Evolutionary conservation across 2,329 filamentous ascomycete species (phyloP).

Genomic region (Orbilia javanica): DNA sequence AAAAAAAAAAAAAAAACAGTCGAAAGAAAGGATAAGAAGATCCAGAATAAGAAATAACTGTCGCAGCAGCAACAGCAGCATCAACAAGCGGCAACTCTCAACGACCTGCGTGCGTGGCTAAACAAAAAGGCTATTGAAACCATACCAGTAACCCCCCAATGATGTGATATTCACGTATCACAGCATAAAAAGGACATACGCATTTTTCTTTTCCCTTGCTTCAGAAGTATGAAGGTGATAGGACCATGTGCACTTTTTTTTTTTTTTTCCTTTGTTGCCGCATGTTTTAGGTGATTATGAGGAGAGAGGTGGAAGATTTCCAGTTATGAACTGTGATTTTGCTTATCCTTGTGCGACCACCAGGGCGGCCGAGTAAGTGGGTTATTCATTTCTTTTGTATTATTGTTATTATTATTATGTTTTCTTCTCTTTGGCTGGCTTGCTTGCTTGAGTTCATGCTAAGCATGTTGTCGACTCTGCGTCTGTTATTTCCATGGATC

Average conservation of each 20-base stretch:
- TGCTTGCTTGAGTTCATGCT: background rate
- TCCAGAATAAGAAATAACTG: background rate
- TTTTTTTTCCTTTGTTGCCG: background rate
- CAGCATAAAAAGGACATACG: constrained; percentile 6
- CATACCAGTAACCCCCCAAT: background rate
- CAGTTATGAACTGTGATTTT: constrained; percentile 1
- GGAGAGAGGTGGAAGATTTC: background rate
- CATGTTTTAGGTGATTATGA: constrained; percentile 30
- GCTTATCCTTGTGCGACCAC: constrained; percentile 16
- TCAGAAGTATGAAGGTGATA: background rate
- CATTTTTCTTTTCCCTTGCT: background rate
- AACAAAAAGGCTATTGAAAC: constrained; percentile 20
- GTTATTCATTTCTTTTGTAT: background rate
- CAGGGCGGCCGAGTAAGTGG: background rate
- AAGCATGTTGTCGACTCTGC: background rate
- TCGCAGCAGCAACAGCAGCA: background rate
- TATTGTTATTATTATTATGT: background rate
- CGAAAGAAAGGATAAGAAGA: background rate
- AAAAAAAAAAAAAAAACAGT: too few relatives aligned
- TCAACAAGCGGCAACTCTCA: constrained; percentile 1
- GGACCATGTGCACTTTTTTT: constrained; percentile 21
- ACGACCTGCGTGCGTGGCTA: constrained; percentile 10
- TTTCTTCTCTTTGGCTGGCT: background rate
- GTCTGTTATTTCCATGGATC: constrained; percentile 13
- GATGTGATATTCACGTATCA: constrained; percentile 38